Percentiles rank a stretch among this genome's conserved stretches.
Conservation (phyloP, 192 early-diverging fungal species). For the Haplosporangium gracile region DNA sequence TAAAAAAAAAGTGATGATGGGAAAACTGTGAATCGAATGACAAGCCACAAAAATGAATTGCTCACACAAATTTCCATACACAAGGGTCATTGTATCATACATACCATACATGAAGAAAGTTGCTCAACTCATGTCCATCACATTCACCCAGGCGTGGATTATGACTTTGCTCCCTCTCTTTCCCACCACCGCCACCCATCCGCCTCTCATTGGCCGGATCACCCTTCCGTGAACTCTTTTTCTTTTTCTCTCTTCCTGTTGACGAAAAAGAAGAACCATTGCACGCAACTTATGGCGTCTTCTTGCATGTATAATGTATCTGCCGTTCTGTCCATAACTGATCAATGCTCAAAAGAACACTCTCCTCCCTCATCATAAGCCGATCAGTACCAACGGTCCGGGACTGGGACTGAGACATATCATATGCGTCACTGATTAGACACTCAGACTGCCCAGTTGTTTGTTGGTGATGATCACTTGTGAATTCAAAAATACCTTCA, state of each 20-base stretch:
- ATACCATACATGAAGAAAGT: not conserved
- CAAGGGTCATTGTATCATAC: too few species aligned
- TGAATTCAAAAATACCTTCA: not conserved
- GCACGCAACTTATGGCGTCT: too few species aligned
- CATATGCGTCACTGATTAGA: not conserved
- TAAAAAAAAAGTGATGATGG: too few species aligned
- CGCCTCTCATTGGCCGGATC: not conserved
- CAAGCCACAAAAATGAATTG: not conserved
- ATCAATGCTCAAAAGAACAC: too few species aligned
- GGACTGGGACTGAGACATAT: not conserved
- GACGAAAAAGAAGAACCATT: not conserved
- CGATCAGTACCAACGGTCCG: too few species aligned
- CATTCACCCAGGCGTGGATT: too few species aligned
- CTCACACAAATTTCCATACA: not conserved
- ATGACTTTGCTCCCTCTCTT: not conserved
- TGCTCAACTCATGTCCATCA: too few species aligned
- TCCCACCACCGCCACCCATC: not conserved
- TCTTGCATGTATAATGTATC: too few species aligned
- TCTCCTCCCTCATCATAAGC: too few species aligned
- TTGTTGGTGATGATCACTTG: not conserved
- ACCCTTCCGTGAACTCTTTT: not conserved
- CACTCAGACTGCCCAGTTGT: too few species aligned
- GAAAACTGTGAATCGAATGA: not conserved
- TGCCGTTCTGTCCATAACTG: too few species aligned
- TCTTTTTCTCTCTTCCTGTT: not conserved